Evolutionary conservation across 2,329 filamentous ascomycete genomes (phyloP).

Genomic region (Calonectria ilicicola): DNA sequence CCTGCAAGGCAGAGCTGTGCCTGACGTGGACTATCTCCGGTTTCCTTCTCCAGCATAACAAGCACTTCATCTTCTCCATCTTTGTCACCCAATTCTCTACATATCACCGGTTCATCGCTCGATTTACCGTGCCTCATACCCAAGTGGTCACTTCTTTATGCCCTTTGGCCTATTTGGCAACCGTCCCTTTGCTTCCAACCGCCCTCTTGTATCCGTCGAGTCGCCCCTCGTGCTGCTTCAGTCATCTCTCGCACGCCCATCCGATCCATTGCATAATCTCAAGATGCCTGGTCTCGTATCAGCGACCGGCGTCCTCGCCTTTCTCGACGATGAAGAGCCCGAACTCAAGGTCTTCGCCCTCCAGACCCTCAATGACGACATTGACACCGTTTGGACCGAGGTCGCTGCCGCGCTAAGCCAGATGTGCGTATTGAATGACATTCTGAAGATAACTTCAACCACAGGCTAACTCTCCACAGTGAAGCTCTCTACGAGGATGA

Average conservation of each 20-base stretch:
- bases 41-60: conserved; percentile 46
- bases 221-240: conserved; percentile 33
- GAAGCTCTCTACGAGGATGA: conserved; percentile 98
- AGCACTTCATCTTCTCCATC: conserved; percentile 34
- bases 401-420: conserved; percentile 92
- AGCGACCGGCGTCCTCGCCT: conserved; percentile 93
- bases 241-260: conserved; percentile 33
- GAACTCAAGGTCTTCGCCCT: conserved; percentile 96
- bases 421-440: conserved; percentile 72
- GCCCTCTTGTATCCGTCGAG: conserved; percentile 28
- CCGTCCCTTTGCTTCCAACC: conserved; percentile 27
- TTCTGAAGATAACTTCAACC: neutral
- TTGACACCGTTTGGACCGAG: conserved; percentile 97
- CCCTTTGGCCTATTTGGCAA: conserved; percentile 38
- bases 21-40: conserved; percentile 59
- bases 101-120: conserved; percentile 26
- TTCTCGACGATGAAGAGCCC: conserved; percentile 92
- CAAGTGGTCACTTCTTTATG: conserved; percentile 30
- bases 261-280: conserved; percentile 31
- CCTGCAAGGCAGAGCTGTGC: conserved; percentile 55
- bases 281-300: conserved; percentile 94
- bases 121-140: neutral
- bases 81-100: conserved; percentile 27
- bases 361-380: conserved; percentile 94
- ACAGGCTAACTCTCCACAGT: conserved; percentile 60